Evolutionary conservation across 2,329 filamentous ascomycete genomes (phyloP).

Genomic region (Penicillium sp.): DNA sequence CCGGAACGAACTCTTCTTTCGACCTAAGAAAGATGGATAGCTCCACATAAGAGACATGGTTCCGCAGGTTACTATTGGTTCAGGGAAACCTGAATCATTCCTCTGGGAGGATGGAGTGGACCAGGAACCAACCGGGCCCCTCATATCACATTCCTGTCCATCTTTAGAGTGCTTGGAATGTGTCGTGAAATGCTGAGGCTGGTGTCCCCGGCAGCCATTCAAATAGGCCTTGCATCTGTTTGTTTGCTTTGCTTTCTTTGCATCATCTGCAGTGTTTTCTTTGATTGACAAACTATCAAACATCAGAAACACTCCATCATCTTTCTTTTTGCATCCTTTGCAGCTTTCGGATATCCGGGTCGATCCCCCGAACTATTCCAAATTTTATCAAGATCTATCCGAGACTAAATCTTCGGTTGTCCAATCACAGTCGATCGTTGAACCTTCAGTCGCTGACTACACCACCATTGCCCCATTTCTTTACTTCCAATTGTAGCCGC

Average conservation of each 20-base stretch:
- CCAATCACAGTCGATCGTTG: constrained; percentile 32
- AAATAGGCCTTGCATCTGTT: constrained; percentile 41
- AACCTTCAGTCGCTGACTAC: constrained; percentile 24
- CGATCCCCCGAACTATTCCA: constrained; percentile 20
- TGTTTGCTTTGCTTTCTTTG: constrained; percentile 45
- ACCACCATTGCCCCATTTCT: not conserved
- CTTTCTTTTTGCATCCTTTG: constrained; percentile 25
- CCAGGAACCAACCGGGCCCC: constrained; percentile 21
- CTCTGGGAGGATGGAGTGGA: constrained; percentile 23
- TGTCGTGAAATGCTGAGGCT: constrained; percentile 36
- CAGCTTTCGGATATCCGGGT: constrained; percentile 19
- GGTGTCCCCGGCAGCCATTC: constrained; percentile 32
- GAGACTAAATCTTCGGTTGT: constrained; percentile 17
- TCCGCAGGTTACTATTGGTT: constrained; percentile 26
- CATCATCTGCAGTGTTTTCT: constrained; percentile 41
- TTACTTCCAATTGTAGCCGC: constrained; percentile 23
- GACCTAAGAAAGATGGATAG: constrained; percentile 24
- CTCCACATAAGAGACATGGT: constrained; percentile 24
- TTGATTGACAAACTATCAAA: constrained; percentile 39
- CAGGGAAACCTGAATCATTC: constrained; percentile 22
- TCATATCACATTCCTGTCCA: constrained; percentile 34
- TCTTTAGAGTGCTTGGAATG: constrained; percentile 38
- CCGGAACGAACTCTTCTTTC: constrained; percentile 18
- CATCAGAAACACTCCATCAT: constrained; percentile 17
- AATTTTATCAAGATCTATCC: constrained; percentile 22